A percentile compares a stretch with the other conserved stretches of the same genome.
Evolutionary conservation across 2,329 filamentous ascomycete genomes (phyloP).

Genomic region (Proliferodiscus dingleyae): DNA sequence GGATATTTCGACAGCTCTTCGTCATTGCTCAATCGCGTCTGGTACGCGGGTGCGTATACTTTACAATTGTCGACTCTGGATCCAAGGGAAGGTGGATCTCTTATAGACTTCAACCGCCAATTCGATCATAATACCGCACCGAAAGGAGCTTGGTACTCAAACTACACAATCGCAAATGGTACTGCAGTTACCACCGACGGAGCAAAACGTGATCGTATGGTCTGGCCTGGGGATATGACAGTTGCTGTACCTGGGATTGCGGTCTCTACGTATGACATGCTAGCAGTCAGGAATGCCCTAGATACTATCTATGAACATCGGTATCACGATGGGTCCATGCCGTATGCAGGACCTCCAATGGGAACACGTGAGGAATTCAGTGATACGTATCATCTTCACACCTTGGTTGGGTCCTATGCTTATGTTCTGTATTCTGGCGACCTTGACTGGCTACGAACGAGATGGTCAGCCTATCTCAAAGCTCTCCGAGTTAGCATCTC

Average conservation of each 20-base stretch:
- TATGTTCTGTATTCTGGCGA: slow-evolving; percentile 56
- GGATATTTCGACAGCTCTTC: slow-evolving; percentile 49
- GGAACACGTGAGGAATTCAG: slow-evolving; percentile 38
- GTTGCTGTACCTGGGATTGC: slow-evolving; percentile 50
- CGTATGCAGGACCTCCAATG: slow-evolving; percentile 47
- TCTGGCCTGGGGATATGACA: slow-evolving; percentile 60
- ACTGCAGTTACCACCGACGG: slow-evolving; percentile 41
- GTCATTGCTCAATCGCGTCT: slow-evolving; percentile 48
- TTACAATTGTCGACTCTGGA: slow-evolving; percentile 40
- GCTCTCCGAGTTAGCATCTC: slow-evolving; percentile 42
- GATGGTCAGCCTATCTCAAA: slow-evolving; percentile 45
- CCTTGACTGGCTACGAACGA: slow-evolving; percentile 40
- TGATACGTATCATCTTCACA: slow-evolving; percentile 56
- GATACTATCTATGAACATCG: slow-evolving; percentile 41
- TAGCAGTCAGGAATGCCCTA: slow-evolving; percentile 44
- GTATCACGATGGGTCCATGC: slow-evolving; percentile 39
- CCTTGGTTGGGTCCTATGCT: slow-evolving; percentile 53
- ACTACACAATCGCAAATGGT: slow-evolving; percentile 31
- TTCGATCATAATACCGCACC: slow-evolving; percentile 30
- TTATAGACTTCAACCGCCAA: slow-evolving; percentile 33
- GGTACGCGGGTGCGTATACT: slow-evolving; percentile 46
- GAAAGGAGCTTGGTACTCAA: slow-evolving; percentile 30
- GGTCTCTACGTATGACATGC: slow-evolving; percentile 49
- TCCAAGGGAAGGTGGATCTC: slow-evolving; percentile 32
- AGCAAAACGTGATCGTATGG: slow-evolving; percentile 53